Percentiles rank a stretch among this genome's conserved stretches.
Evolutionary conservation across 2,329 filamentous ascomycete species (phyloP).

Genomic region (Microsporum audouinii): DNA sequence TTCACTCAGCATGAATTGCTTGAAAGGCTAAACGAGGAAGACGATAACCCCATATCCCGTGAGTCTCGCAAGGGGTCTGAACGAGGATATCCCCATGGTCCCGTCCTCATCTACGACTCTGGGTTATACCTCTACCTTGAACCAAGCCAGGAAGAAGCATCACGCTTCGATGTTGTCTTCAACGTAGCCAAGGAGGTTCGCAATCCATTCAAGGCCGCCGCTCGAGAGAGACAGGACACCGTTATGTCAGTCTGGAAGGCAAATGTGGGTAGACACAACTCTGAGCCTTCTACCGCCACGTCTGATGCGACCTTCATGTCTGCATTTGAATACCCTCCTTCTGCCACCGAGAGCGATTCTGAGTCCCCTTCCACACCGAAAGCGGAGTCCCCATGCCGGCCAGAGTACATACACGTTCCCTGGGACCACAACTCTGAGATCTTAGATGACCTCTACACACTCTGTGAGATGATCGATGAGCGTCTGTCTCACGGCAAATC

Average conservation of each 20-base stretch:
- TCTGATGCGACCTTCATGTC: constrained; percentile 42
- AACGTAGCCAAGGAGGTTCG: constrained; percentile 56
- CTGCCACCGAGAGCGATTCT: constrained; percentile 14
- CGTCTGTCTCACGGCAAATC: constrained; percentile 46
- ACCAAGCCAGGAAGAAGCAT: constrained; percentile 48
- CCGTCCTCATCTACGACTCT: constrained; percentile 52
- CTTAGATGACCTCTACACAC: constrained; percentile 47
- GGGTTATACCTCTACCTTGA: constrained; percentile 53
- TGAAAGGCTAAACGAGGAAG: constrained; percentile 43
- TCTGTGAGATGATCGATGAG: constrained; percentile 52
- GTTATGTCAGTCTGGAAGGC: constrained; percentile 40
- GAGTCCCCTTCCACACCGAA: constrained; percentile 22
- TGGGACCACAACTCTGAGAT: constrained; percentile 61
- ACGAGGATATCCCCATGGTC: constrained; percentile 52
- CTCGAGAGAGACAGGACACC: constrained; percentile 24
- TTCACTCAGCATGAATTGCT: constrained; percentile 24
- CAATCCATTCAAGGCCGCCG: constrained; percentile 42
- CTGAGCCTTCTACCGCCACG: constrained; percentile 34
- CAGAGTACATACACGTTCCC: constrained; percentile 54
- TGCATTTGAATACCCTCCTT: constrained; percentile 32
- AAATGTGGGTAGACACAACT: constrained; percentile 29
- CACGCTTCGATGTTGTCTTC: constrained; percentile 50
- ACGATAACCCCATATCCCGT: constrained; percentile 29
- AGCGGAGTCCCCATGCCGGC: constrained; percentile 27
- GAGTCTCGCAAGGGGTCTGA: constrained; percentile 52